Evolutionary conservation across 345 rosid species (phyloP).

Genomic region (Acer yangbiense): DNA sequence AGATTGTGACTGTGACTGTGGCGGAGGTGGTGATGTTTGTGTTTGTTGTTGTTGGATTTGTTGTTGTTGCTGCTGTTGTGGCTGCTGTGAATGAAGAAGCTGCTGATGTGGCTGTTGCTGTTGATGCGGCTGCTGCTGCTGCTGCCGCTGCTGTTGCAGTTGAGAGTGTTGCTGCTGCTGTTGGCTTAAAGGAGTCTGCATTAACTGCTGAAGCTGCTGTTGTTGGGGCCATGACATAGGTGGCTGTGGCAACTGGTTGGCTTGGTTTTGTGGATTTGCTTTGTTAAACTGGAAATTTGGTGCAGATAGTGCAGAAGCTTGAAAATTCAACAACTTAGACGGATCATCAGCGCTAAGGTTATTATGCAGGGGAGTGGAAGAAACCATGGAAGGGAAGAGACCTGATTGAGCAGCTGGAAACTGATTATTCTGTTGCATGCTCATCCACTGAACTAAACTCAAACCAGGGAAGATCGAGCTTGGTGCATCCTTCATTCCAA

Average conservation of each 20-base stretch:
- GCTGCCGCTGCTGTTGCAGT: constrained; percentile 33
- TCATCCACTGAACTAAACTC: constrained; percentile 98
- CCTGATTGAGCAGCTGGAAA: constrained; percentile 65
- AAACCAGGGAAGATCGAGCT: constrained; percentile 84
- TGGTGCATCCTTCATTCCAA: constrained; percentile 79
- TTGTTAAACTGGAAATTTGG: constrained; percentile 68
- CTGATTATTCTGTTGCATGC: constrained; percentile 92
- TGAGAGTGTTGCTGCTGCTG: constrained; percentile 43
- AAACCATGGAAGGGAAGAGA: constrained; percentile 55
- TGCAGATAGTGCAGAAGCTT: constrained; percentile 55
- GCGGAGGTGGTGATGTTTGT: constrained; percentile 24
- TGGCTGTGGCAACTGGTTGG: constrained; percentile 60
- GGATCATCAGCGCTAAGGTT: constrained; percentile 70
- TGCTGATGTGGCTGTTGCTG: constrained; percentile 25
- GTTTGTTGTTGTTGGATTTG: constrained; percentile 37
- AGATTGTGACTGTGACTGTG: constrained; percentile 19
- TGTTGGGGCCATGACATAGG: constrained; percentile 68
- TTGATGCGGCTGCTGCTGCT: constrained; percentile 24
- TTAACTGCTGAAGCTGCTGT: constrained; percentile 59
- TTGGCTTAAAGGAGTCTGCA: constrained; percentile 40
- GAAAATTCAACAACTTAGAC: constrained; percentile 81
- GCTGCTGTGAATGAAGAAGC: constrained; percentile 38
- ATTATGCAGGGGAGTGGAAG: constrained; percentile 57
- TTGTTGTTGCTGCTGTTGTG: constrained; percentile 36
- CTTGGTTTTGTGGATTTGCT: constrained; percentile 53